Evolutionary conservation across 2,329 filamentous ascomycete genomes (phyloP).

Genomic region (Madurella mycetomatis): DNA sequence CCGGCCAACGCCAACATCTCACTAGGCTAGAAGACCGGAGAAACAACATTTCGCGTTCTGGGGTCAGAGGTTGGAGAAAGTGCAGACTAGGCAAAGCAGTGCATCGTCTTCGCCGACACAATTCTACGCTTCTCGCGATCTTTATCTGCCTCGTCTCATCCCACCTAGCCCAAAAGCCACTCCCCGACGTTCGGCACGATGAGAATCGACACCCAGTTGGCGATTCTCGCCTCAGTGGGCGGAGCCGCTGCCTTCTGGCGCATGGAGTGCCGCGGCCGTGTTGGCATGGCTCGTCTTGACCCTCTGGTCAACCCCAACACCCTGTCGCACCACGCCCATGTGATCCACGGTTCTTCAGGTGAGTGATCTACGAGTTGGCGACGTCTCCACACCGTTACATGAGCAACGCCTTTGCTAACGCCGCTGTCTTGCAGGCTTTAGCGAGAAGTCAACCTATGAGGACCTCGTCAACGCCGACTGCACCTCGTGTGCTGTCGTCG

Average conservation of each 20-base stretch:
- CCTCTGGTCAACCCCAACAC: conserved; percentile 64
- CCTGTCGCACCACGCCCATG: conserved; percentile 64
- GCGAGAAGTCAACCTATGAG: conserved; percentile 50
- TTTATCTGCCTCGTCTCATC: neutral
- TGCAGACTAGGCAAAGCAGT: too few species aligned
- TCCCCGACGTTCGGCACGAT: conserved; percentile 18
- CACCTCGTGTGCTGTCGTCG: conserved; percentile 72
- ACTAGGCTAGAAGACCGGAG: neutral
- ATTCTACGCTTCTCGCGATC: conserved; percentile 1
- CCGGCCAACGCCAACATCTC: neutral
- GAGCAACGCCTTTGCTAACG: neutral
- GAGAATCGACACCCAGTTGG: conserved; percentile 18
- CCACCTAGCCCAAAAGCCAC: conserved; percentile 5
- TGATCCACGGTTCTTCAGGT: conserved; percentile 73
- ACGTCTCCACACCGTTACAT: too few species aligned
- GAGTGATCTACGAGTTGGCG: conserved; percentile 35
- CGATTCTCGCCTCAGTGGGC: conserved; percentile 39
- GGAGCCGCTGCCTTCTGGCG: conserved; percentile 73
- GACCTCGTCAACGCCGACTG: conserved; percentile 61
- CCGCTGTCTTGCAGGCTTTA: conserved; percentile 53
- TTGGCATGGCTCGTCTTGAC: conserved; percentile 69
- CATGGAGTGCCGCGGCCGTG: conserved; percentile 72
- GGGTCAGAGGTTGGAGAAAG: neutral
- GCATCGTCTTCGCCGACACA: neutral
- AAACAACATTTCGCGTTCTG: neutral